phyloP scores from a whole-genome alignment of 306 rosid species.

The Trifolium fragiferum region DNA sequence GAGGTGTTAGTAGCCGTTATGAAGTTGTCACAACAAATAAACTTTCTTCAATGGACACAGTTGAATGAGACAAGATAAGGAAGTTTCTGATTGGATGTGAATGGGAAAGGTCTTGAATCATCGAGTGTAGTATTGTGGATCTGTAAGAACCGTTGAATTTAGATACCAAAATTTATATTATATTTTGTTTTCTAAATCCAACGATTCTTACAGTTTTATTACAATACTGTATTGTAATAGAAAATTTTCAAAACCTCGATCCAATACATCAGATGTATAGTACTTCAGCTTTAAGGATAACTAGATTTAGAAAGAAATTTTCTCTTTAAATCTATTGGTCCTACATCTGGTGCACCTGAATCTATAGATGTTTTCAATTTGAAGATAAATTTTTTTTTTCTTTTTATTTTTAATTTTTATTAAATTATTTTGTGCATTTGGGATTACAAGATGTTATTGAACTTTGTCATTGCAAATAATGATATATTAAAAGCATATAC shows the following conservation, averaged over 20 bases:
- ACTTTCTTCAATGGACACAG: slow-evolving; percentile 61
- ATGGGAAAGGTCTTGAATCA: no score
- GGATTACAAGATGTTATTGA: slow-evolving; percentile 42
- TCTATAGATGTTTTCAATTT: background rate
- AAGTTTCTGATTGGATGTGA: slow-evolving; percentile 42
- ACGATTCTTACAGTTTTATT: no score
- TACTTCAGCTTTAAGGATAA: background rate
- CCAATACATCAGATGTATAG: background rate
- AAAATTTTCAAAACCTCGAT: background rate
- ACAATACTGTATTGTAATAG: no score
- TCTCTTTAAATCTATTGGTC: background rate
- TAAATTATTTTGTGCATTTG: slow-evolving; percentile 23
- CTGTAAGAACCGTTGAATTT: no score
- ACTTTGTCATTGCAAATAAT: slow-evolving; percentile 37
- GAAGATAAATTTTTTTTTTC: background rate
- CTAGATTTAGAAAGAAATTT: background rate
- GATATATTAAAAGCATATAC: slow-evolving; percentile 26
- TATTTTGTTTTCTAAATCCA: no score
- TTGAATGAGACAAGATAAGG: slow-evolving; percentile 64
- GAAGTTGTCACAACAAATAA: slow-evolving; percentile 55
- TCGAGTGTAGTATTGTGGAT: no score
- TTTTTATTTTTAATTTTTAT: background rate
- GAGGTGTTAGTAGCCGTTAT: slow-evolving; percentile 35
- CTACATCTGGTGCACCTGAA: background rate
- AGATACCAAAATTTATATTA: no score